phyloP scores from a whole-genome alignment of 2,329 filamentous ascomycete genomes.

The Trichophaea hybrida region DNA sequence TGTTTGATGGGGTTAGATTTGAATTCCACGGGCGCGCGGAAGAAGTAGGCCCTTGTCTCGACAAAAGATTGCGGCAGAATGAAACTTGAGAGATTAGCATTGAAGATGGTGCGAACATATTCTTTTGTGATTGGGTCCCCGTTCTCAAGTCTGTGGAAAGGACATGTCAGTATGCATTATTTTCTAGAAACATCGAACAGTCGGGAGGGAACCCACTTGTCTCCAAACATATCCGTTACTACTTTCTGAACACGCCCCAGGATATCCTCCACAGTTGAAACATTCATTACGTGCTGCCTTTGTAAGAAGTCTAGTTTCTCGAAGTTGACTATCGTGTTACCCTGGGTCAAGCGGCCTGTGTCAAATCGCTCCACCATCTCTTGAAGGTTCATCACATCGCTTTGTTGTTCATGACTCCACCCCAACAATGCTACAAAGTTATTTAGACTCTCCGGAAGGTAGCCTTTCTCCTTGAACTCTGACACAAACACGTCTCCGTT shows the following conservation, averaged over 20 bases:
- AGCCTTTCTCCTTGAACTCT: slow-evolving; percentile 40
- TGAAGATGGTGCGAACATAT: slow-evolving; percentile 11
- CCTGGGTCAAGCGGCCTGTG: slow-evolving; percentile 68
- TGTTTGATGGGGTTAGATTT: slow-evolving; percentile 26
- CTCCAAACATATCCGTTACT: slow-evolving; percentile 9
- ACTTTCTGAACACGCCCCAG: slow-evolving; percentile 7
- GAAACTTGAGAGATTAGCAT: slow-evolving; percentile 35
- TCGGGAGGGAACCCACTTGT: slow-evolving; percentile 6
- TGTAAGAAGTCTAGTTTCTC: slow-evolving; percentile 73
- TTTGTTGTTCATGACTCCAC: slow-evolving; percentile 54
- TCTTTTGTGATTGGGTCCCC: slow-evolving; percentile 9
- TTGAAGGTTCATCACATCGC: slow-evolving; percentile 56
- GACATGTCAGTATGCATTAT: neutral
- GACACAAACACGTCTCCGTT: slow-evolving; percentile 43
- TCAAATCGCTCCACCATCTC: slow-evolving; percentile 60
- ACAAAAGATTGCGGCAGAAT: slow-evolving; percentile 43
- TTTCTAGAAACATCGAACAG: neutral
- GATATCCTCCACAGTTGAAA: neutral
- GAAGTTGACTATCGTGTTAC: slow-evolving; percentile 69
- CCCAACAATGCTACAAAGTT: slow-evolving; percentile 80
- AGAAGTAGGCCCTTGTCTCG: slow-evolving; percentile 44
- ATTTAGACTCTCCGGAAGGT: slow-evolving; percentile 47
- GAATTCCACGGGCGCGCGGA: slow-evolving; percentile 32
- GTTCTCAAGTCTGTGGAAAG: slow-evolving; percentile 12
- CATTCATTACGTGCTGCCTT: slow-evolving; percentile 43